Evolutionary conservation across 306 rosid species (phyloP), one percentile per base, ranked within the genome.

Genomic region (Vigna reflexopilosa): DNA sequence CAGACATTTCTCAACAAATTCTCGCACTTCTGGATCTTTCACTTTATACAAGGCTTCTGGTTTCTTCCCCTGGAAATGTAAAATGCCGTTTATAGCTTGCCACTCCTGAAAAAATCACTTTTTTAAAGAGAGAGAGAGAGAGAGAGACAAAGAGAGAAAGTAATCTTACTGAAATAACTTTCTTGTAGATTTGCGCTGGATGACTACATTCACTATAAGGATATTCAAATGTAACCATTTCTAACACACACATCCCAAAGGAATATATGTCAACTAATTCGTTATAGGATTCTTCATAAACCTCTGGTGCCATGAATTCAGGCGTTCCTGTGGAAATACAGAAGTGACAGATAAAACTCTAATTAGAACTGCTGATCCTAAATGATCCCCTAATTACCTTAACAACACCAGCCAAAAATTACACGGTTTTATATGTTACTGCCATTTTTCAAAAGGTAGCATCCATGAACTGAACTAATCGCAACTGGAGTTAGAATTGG

Each of bases 281-380:
- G 79, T 94, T 89, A 65, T 94, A 94, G 15, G 89, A 93, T 85
- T 92, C 98, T 85, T 90, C 89, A 73, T 94, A 94, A 13, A 94
- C 97, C 79, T 94, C 98, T 4, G 98, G 98, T 81, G 98, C 98
- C 98, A 94, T 94, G 88, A 94, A 94, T 72, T 94, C 98, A 0
- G 98, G 98, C 0, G 98, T 94, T 86, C 98, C 98, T 92, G 86
- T 55, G 2, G 72, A 77, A 76, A 44, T 55, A 30, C 40, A 55
- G 22, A 63, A 11, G 45, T 19, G 75, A 51, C 70, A 73, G 22
- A 73, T 83, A 59, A 84, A 72, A 57, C 51, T 77, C 75, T 3
- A 19, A 59, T 42, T 76, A 73, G 34, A 78, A 72, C 24, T 42
- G 56, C 50, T 15, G 16, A 73, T 50, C 72, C 59, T 47, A 56